Conservation (phyloP, 768 basidiomycete genomes). For the Infundibulicybe gibba region DNA sequence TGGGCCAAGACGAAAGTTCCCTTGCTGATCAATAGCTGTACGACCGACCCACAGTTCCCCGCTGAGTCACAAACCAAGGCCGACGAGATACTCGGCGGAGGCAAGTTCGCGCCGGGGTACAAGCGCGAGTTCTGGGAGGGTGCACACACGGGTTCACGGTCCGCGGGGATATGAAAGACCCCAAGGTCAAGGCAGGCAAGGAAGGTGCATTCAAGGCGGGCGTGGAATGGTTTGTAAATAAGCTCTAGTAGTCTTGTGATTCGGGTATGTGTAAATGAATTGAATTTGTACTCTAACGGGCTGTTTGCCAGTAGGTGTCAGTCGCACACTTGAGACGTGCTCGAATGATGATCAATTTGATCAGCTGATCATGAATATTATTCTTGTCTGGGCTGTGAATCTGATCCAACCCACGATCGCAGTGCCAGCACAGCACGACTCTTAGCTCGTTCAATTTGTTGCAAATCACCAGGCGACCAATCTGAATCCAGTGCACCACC, state of each 20-base stretch:
- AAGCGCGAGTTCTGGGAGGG: slow-evolving; percentile 31
- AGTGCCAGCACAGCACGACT: too few species aligned
- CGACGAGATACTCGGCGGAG: slow-evolving; percentile 45
- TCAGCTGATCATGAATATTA: too few species aligned
- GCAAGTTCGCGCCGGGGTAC: slow-evolving; percentile 46
- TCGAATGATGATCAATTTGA: too few species aligned
- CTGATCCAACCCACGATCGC: too few species aligned
- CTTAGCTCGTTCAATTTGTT: too few species aligned
- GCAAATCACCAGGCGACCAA: too few species aligned
- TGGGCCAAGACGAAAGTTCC: slow-evolving; percentile 45
- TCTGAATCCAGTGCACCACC: too few species aligned
- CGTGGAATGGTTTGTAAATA: slow-evolving; percentile 38
- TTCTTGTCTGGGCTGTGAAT: too few species aligned
- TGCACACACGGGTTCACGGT: slow-evolving; percentile 39
- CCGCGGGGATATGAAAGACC: slow-evolving; percentile 34
- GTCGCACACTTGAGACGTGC: too few species aligned
- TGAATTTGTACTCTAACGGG: too few species aligned
- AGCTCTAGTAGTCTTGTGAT: slow-evolving; percentile 1
- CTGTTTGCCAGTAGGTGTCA: too few species aligned
- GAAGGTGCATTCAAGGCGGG: slow-evolving; percentile 49
- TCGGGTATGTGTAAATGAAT: too few species aligned
- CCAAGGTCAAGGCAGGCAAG: slow-evolving; percentile 48
- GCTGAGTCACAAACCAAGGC: slow-evolving; percentile 36
- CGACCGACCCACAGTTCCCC: slow-evolving; percentile 49
- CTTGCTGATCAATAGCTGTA: slow-evolving; percentile 67